These are phyloP conservation scores for Lasiodiplodia gonubiensis DNA, from an alignment of 2,329 filamentous ascomycete genomes.

Conservation along the genomic window DNA sequence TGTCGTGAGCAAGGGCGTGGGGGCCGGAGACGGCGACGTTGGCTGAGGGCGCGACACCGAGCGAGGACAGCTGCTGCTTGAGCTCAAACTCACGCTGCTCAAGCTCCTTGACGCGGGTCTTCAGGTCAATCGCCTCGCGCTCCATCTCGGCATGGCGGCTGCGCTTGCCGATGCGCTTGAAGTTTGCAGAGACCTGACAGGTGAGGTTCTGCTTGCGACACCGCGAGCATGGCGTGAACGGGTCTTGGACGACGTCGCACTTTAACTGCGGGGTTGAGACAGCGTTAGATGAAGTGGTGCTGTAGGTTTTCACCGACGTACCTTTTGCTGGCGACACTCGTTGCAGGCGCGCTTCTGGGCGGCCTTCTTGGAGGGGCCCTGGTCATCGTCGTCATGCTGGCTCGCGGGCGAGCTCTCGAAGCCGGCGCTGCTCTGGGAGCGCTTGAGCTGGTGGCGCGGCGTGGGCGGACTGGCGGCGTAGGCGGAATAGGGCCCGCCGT, in stretches of 20 bases:
- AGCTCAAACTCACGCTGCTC: constrained; percentile 67
- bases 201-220: constrained; percentile 80
- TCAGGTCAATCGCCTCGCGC: constrained; percentile 70
- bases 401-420: constrained; percentile 47
- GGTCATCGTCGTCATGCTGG: constrained; percentile 38
- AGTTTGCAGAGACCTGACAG: constrained; percentile 87
- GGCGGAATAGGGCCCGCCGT: constrained; percentile 26
- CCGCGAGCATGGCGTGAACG: constrained; percentile 76
- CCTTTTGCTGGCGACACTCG: constrained; percentile 85
- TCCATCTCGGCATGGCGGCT: constrained; percentile 87
- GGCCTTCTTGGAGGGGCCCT: constrained; percentile 34
- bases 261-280: constrained; percentile 62
- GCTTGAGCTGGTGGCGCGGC: constrained; percentile 26
- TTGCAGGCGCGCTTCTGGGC: constrained; percentile 76
- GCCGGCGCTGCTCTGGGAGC: constrained; percentile 30
- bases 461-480: constrained; percentile 23
- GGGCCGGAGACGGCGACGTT: constrained; percentile 45
- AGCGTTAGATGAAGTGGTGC: constrained; percentile 35
- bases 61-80: constrained; percentile 55
- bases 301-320: too few relatives aligned
- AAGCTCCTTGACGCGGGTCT: constrained; percentile 48
- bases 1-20: constrained; percentile 63
- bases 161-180: constrained; percentile 82
- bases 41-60: constrained; percentile 23
- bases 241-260: constrained; percentile 83